phyloP scores from a whole-genome alignment of 495 filamentous ascomycete genomes.

The Ascodesmis nigricans region DNA sequence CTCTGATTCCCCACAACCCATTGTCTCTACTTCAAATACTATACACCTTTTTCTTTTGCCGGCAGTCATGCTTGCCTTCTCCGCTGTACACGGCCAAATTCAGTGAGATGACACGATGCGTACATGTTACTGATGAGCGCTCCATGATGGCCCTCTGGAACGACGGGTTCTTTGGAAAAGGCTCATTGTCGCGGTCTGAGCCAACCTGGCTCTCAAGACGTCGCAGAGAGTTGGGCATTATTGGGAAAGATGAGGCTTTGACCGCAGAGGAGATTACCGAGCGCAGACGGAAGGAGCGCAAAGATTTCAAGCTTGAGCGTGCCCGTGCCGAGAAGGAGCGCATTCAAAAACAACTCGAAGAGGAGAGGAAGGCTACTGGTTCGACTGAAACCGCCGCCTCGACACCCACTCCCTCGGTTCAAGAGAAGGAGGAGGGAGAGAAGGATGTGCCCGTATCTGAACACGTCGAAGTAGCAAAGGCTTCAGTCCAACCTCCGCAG shows the following conservation, averaged over 20 bases:
- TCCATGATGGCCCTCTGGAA: conserved; percentile 74
- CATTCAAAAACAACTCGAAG: conserved; percentile 45
- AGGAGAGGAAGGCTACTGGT: conserved; percentile 24
- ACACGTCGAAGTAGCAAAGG: too few species aligned
- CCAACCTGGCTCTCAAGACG: conserved; percentile 78
- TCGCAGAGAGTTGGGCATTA: conserved; percentile 42
- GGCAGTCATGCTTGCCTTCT: conserved; percentile 39
- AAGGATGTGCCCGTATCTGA: background rate
- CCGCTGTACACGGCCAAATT: conserved; percentile 48
- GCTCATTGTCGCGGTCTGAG: conserved; percentile 75
- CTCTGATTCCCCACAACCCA: conserved; percentile 79
- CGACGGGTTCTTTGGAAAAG: conserved; percentile 90
- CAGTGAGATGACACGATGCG: conserved; percentile 52
- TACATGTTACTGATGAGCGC: conserved; percentile 59
- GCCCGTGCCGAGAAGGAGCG: conserved; percentile 64
- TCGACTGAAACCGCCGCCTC: background rate
- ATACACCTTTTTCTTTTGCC: conserved; percentile 47
- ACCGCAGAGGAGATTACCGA: conserved; percentile 65
- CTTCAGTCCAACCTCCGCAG: too few species aligned
- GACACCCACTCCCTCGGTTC: background rate
- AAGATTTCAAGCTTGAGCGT: conserved; percentile 66
- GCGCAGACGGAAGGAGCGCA: conserved; percentile 53
- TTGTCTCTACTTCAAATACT: conserved; percentile 60
- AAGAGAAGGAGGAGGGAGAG: conserved; percentile 1
- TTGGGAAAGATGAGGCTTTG: conserved; percentile 29